Evolutionary conservation across 2,329 filamentous ascomycete species (phyloP).

Genomic region (Fusarium kyushuense): DNA sequence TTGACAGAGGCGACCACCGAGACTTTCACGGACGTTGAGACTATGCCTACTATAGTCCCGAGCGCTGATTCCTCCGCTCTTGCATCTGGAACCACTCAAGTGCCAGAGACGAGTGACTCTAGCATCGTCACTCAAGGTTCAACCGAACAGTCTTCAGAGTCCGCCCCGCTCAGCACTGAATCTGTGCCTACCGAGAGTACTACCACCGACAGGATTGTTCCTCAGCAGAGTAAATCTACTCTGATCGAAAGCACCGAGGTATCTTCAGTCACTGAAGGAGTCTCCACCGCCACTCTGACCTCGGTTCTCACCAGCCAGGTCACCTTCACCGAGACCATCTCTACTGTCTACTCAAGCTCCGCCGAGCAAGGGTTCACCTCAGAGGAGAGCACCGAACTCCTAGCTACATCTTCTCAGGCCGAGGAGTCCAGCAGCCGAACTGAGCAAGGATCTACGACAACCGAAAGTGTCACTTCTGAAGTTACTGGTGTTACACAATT

Average conservation of each 20-base stretch:
- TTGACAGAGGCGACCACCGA: constrained; percentile 2
- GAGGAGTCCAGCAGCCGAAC: constrained; percentile 9
- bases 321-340: constrained; percentile 13
- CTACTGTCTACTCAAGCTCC: constrained; percentile 10
- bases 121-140: background rate
- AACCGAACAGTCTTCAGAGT: constrained; percentile 1
- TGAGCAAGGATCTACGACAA: constrained; percentile 8
- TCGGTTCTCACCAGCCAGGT: constrained; percentile 28
- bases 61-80: constrained; percentile 36
- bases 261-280: background rate
- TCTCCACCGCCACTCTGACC: constrained; percentile 16
- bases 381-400: background rate
- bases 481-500: background rate
- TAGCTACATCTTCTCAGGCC: background rate
- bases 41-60: constrained; percentile 35
- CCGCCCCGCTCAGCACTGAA: background rate
- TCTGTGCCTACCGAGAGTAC: background rate
- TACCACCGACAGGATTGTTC: constrained; percentile 10
- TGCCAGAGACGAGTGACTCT: background rate
- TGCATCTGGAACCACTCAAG: constrained; percentile 17
- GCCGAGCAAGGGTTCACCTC: background rate
- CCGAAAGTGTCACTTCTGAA: background rate
- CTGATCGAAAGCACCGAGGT: background rate
- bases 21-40: constrained; percentile 37
- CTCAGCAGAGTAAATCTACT: constrained; percentile 19